These are phyloP conservation scores for Thecaphora thlaspeos DNA, from an alignment of 1,284 basidiomycete species.

Conservation along the genomic window DNA sequence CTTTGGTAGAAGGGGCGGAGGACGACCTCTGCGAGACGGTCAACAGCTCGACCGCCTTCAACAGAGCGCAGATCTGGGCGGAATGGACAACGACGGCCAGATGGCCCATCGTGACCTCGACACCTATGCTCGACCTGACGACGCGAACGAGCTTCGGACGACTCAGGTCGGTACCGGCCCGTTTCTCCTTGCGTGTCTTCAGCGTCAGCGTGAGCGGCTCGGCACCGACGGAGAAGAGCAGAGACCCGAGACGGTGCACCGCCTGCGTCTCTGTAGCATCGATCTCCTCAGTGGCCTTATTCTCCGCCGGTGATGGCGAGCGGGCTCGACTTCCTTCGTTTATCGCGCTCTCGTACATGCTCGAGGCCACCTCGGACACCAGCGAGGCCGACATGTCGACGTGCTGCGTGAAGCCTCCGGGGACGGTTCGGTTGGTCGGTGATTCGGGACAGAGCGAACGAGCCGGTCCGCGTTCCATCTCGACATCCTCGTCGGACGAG, in stretches of 20 bases:
- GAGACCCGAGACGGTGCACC: too few species aligned
- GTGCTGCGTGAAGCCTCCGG: neutral
- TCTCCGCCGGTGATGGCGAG: too few species aligned
- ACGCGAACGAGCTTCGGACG: neutral
- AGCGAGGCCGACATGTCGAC: conserved; percentile 6
- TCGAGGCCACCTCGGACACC: conserved; percentile 21
- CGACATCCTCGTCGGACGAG: too few species aligned
- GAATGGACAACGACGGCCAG: neutral
- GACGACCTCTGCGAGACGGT: too few species aligned
- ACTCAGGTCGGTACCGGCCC: neutral
- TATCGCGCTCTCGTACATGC: conserved; percentile 31
- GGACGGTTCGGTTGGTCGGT: too few species aligned
- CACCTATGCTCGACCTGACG: neutral
- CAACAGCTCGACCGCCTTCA: neutral
- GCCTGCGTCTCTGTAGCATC: too few species aligned
- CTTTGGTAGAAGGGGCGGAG: too few species aligned
- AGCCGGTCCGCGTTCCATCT: too few species aligned
- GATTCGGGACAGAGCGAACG: too few species aligned
- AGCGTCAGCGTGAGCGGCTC: neutral
- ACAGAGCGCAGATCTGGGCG: neutral
- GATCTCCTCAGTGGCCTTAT: too few species aligned
- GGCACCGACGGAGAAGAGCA: too few species aligned
- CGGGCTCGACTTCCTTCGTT: conserved; percentile 2
- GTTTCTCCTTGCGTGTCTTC: neutral
- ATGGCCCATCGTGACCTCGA: neutral